A percentile compares a stretch with the other conserved stretches of the same genome.
These are phyloP conservation scores for Psilocybe subaeruginosa DNA, from an alignment of 768 basidiomycete genomes.

Conservation along the genomic window DNA sequence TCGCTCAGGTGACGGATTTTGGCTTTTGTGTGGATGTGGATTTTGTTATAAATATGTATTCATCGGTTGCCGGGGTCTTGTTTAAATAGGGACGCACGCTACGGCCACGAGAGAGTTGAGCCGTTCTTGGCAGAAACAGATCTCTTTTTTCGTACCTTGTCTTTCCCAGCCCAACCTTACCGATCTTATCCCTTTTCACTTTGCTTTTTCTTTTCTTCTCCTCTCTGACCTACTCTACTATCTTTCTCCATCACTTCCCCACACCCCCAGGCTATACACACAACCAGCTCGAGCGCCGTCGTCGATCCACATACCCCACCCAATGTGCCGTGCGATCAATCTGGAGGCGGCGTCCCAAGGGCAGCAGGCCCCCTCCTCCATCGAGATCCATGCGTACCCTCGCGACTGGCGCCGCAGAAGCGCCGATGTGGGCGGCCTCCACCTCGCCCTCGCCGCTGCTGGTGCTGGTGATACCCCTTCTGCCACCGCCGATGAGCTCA, in stretches of 20 bases:
- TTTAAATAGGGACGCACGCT: constrained; percentile 38
- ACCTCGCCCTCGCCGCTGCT: constrained; percentile 69
- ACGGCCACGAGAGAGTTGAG: constrained; percentile 41
- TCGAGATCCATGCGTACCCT: constrained; percentile 8
- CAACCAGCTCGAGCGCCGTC: too few relatives aligned
- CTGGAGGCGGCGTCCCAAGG: not conserved
- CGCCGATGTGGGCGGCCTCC: constrained; percentile 89
- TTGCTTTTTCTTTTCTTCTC: too few relatives aligned
- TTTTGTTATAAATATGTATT: not conserved
- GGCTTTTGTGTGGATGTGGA: not conserved
- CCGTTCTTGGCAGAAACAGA: constrained; percentile 31
- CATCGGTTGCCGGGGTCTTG: constrained; percentile 17
- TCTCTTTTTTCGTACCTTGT: not conserved
- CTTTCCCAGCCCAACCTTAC: not conserved
- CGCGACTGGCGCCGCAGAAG: constrained; percentile 57
- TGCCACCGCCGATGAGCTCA: not conserved
- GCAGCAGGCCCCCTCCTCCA: constrained; percentile 1
- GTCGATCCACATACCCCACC: constrained; percentile 11
- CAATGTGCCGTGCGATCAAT: not conserved
- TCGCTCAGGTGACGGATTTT: constrained; percentile 32
- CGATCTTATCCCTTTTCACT: constrained; percentile 28
- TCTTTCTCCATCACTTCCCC: too few relatives aligned
- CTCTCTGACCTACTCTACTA: too few relatives aligned
- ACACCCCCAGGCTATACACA: too few relatives aligned
- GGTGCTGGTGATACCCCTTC: constrained; percentile 29